Conservation (phyloP, 805 yeast species). For the Candida montana region DNA sequence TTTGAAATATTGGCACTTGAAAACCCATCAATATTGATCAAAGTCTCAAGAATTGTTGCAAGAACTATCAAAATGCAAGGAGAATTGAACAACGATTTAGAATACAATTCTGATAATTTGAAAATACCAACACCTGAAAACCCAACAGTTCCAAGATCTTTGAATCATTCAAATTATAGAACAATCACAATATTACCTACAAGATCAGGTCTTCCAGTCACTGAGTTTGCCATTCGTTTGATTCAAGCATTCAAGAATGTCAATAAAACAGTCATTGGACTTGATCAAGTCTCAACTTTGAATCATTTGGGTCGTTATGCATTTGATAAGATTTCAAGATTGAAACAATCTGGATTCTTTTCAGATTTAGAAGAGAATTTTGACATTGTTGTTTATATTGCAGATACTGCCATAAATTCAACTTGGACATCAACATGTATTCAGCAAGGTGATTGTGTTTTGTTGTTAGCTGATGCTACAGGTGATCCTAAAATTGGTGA, state of each 20-base stretch:
- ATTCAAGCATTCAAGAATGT: slow-evolving; percentile 66
- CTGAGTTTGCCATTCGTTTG: slow-evolving; percentile 73
- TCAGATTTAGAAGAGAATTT: slow-evolving; percentile 87
- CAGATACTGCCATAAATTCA: slow-evolving; percentile 78
- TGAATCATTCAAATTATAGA: slow-evolving; percentile 48
- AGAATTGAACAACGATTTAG: slow-evolving; percentile 11
- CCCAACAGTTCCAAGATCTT: slow-evolving; percentile 6
- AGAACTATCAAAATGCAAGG: slow-evolving; percentile 31
- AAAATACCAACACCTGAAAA: slow-evolving; percentile 28
- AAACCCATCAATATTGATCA: slow-evolving; percentile 86
- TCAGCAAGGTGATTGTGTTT: slow-evolving; percentile 91
- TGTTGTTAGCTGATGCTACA: slow-evolving; percentile 79
- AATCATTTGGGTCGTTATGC: slow-evolving; percentile 86
- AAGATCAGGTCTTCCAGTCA: slow-evolving; percentile 75
- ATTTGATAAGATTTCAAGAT: slow-evolving; percentile 78
- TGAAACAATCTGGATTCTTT: slow-evolving; percentile 84
- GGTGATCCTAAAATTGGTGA: slow-evolving; percentile 75
- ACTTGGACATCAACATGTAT: slow-evolving; percentile 91
- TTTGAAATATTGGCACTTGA: slow-evolving; percentile 80
- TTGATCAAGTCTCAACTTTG: slow-evolving; percentile 80
- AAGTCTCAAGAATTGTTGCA: slow-evolving; percentile 85
- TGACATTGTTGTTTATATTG: slow-evolving; percentile 83
- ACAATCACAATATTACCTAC: slow-evolving; percentile 85
- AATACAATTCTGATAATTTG: slow-evolving; percentile 4
- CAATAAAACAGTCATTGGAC: slow-evolving; percentile 66